Evolutionary conservation across 1,139 yeast species (phyloP).

Genomic region (Hyphopichia pseudoburtonii): DNA sequence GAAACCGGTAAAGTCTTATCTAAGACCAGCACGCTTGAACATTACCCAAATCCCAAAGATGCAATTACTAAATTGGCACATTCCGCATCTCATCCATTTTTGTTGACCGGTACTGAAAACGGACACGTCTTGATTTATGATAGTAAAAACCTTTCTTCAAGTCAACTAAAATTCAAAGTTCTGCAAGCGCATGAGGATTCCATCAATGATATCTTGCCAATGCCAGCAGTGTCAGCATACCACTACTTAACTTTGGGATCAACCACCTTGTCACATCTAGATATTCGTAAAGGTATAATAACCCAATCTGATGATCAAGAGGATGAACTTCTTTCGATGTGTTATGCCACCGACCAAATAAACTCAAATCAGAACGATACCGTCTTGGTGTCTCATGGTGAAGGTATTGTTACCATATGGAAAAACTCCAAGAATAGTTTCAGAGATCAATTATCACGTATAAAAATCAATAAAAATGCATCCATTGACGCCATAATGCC

Average conservation of each 20-base stretch:
- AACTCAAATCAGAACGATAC: conserved; percentile 58
- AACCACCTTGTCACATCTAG: conserved; percentile 78
- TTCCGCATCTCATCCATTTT: conserved; percentile 61
- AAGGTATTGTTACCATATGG: conserved; percentile 94
- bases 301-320: conserved; percentile 84
- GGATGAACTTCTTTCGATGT: conserved; percentile 80
- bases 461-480: conserved; percentile 67
- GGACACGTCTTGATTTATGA: conserved; percentile 69
- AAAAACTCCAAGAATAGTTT: conserved; percentile 63
- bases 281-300: conserved; percentile 67
- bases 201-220: conserved; percentile 68
- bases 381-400: conserved; percentile 79
- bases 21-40: conserved; percentile 39
- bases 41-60: conserved; percentile 28
- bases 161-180: conserved; percentile 41
- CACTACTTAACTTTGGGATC: conserved; percentile 82
- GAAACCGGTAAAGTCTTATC: conserved; percentile 74
- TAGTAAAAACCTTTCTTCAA: conserved; percentile 44
- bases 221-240: conserved; percentile 71
- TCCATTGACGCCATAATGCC: conserved; percentile 78
- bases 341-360: conserved; percentile 53
- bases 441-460: conserved; percentile 79
- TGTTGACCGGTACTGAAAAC: conserved; percentile 77
- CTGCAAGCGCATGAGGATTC: conserved; percentile 69
- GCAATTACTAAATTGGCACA: conserved; percentile 62